phyloP scores from a whole-genome alignment of 768 basidiomycete species.

The Naganishia vaughanmartiniae region DNA sequence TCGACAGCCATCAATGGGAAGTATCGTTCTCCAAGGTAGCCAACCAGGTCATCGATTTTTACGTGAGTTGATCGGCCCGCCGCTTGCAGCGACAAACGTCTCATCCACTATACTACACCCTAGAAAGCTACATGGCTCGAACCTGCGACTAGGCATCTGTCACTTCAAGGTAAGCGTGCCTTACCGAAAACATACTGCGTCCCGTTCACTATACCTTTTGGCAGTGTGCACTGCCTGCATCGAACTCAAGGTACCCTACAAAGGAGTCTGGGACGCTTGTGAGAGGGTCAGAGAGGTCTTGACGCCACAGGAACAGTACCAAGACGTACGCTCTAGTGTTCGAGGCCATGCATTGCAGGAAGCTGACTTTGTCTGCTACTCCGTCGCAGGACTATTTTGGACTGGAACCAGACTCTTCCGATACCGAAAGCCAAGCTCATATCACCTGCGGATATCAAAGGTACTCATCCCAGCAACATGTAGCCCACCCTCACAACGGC shows the following conservation, averaged over 20 bases:
- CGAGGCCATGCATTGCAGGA: not conserved
- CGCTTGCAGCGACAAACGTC: too few relatives aligned
- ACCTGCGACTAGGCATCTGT: not conserved
- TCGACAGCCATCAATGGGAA: not conserved
- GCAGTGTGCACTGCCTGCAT: constrained; percentile 10
- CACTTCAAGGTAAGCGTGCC: not conserved
- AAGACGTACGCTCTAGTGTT: constrained; percentile 1
- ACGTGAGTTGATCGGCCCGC: not conserved
- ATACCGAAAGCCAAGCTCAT: not conserved
- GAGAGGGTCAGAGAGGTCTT: constrained; percentile 2
- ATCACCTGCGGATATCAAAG: not conserved
- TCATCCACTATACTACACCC: not conserved
- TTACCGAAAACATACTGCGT: too few relatives aligned
- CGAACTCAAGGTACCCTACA: not conserved
- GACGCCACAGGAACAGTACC: constrained; percentile 10
- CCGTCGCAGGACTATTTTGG: not conserved
- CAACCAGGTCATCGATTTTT: constrained; percentile 9
- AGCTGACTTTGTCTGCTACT: not conserved
- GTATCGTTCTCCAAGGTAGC: not conserved
- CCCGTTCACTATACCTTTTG: not conserved
- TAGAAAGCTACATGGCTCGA: constrained; percentile 16
- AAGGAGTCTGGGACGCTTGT: constrained; percentile 17
- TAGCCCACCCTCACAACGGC: not conserved
- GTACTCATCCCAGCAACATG: not conserved
- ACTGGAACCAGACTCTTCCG: not conserved